Percentiles rank a stretch among this genome's conserved stretches.
Conservation (phyloP, 1,139 yeast species). For the Zygoascus sp. region DNA sequence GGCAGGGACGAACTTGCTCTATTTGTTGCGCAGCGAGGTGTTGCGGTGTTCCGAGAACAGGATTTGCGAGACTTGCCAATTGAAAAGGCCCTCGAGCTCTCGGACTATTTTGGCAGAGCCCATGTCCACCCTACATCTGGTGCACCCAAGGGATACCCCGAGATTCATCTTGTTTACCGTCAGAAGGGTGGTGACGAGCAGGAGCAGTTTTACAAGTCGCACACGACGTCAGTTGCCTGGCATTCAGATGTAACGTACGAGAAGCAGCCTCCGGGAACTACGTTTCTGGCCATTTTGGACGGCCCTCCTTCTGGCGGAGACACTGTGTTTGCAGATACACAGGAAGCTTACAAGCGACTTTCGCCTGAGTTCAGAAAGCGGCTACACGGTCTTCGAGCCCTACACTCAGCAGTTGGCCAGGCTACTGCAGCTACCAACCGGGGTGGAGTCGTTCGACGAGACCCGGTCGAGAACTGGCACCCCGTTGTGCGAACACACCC, state of each 20-base stretch:
- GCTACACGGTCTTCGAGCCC: conserved; percentile 48
- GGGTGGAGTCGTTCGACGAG: conserved; percentile 49
- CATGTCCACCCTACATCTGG: conserved; percentile 68
- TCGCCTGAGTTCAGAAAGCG: conserved; percentile 50
- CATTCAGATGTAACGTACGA: conserved; percentile 61
- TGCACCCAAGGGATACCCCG: conserved; percentile 57
- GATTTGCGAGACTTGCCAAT: conserved; percentile 58
- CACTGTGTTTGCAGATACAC: conserved; percentile 52
- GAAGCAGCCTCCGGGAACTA: conserved; percentile 59
- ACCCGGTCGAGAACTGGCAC: conserved; percentile 47
- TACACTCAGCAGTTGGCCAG: conserved; percentile 51
- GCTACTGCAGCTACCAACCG: conserved; percentile 41
- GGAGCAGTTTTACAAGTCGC: conserved; percentile 23
- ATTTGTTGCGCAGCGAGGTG: conserved; percentile 61
- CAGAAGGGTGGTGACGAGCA: conserved; percentile 19
- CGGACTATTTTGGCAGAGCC: conserved; percentile 52
- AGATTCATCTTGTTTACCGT: conserved; percentile 54
- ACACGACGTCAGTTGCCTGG: conserved; percentile 42
- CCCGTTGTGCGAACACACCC: conserved; percentile 58
- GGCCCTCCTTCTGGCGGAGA: conserved; percentile 59
- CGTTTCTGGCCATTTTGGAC: conserved; percentile 50
- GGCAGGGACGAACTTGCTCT: conserved; percentile 64
- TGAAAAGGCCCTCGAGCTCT: conserved; percentile 43
- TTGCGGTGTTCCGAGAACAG: conserved; percentile 61
- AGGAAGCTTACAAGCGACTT: conserved; percentile 54